phyloP scores from a whole-genome alignment of 345 rosid genomes.

The Boechera stricta region DNA sequence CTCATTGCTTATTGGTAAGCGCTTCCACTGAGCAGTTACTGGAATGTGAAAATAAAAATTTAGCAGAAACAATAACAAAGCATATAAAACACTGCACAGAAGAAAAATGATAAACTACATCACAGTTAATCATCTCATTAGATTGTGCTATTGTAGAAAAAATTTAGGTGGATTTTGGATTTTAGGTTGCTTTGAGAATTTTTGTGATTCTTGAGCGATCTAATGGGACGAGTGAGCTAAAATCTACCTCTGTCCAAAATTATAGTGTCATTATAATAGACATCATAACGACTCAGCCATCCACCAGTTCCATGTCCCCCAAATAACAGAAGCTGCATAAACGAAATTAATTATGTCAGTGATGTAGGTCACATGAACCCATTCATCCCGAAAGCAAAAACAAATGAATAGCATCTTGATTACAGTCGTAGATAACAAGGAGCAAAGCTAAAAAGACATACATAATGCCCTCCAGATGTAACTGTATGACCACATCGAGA shows the following conservation, averaged over 20 bases:
- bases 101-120: conserved; percentile 9
- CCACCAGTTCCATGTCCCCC: conserved; percentile 99
- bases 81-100: neutral
- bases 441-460: conserved; percentile 49
- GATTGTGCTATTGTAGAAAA: conserved; percentile 5
- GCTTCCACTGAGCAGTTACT: conserved; percentile 98
- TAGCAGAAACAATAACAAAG: conserved; percentile 18
- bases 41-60: conserved; percentile 18
- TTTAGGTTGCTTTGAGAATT: neutral
- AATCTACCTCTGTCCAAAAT: conserved; percentile 82
- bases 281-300: conserved; percentile 96
- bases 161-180: conserved; percentile 14
- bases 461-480: conserved; percentile 93
- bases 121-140: conserved; percentile 28
- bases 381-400: neutral
- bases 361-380: neutral
- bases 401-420: conserved; percentile 17
- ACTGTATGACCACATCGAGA: conserved; percentile 93
- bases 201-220: conserved; percentile 7
- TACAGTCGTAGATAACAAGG: conserved; percentile 16
- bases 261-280: conserved; percentile 85
- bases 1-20: conserved; percentile 66
- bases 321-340: conserved; percentile 83
- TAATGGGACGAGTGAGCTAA: conserved; percentile 17
- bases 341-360: conserved; percentile 18